Percentiles rank a stretch among this genome's conserved stretches.
phyloP scores from a whole-genome alignment of 2,329 filamentous ascomycete genomes.

The Fonsecaea nubica region DNA sequence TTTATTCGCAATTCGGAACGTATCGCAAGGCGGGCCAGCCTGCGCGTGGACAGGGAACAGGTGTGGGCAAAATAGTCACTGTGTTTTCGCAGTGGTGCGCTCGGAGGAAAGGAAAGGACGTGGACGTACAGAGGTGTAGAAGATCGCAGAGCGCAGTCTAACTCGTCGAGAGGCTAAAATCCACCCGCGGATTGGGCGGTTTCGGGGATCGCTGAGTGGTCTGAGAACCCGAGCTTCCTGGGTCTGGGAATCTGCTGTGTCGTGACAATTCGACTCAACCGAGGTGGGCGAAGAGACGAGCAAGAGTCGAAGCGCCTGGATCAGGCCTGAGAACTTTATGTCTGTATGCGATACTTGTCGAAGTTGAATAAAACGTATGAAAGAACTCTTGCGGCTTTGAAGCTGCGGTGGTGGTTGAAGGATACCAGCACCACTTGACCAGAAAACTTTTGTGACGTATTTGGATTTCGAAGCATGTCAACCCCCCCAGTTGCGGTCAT shows the following conservation, averaged over 20 bases:
- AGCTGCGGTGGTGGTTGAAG: background rate
- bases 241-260: conserved; percentile 9
- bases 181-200: conserved; percentile 7
- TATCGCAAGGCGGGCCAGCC: conserved; percentile 14
- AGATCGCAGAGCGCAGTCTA: conserved; percentile 18
- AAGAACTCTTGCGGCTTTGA: background rate
- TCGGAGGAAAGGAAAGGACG: conserved; percentile 40
- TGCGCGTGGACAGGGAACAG: conserved; percentile 13
- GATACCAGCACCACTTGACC: conserved; percentile 16
- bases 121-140: conserved; percentile 30
- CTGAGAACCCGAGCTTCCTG: conserved; percentile 4
- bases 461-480: conserved; percentile 2
- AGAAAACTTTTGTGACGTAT: conserved; percentile 18
- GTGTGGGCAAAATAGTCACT: background rate
- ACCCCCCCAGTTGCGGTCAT: background rate
- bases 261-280: conserved; percentile 14
- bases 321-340: conserved; percentile 8
- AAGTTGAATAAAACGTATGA: background rate
- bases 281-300: conserved; percentile 1
- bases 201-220: conserved; percentile 9
- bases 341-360: background rate
- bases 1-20: conserved; percentile 7
- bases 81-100: conserved; percentile 21
- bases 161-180: conserved; percentile 19
- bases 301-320: conserved; percentile 17